A percentile compares a stretch with the other conserved stretches of the same genome.
Conservation (phyloP, 1,139 yeast species). For the Candida glucosophila region DNA sequence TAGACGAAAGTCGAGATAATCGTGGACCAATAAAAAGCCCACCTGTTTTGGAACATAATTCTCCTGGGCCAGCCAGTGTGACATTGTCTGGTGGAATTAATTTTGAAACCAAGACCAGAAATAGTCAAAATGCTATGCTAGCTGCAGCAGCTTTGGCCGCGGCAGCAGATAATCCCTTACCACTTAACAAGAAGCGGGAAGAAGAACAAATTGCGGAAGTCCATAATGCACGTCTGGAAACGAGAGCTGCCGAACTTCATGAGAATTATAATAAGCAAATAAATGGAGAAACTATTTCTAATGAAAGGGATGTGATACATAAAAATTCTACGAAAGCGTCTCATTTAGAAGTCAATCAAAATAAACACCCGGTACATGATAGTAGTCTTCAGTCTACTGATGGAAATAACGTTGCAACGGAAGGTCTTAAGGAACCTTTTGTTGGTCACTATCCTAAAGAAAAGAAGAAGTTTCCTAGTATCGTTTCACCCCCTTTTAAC, state of each 20-base stretch:
- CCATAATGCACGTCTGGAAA: background rate
- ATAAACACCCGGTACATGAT: conserved; percentile 1
- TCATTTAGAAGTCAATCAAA: background rate
- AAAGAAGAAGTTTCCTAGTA: background rate
- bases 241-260: background rate
- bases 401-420: background rate
- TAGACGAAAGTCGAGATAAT: background rate
- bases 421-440: too few relatives aligned
- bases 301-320: background rate
- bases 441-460: background rate
- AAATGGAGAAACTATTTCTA: conserved; percentile 1
- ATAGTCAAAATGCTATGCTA: conserved; percentile 43
- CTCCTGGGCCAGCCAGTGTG: conserved; percentile 14
- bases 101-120: conserved; percentile 26
- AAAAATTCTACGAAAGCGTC: background rate
- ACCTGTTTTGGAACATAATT: conserved; percentile 4
- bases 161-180: conserved; percentile 60
- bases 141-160: conserved; percentile 71
- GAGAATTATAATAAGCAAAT: background rate
- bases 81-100: conserved; percentile 30
- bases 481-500: conserved; percentile 2
- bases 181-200: conserved; percentile 18
- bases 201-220: conserved; percentile 2
- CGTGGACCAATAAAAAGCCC: conserved; percentile 1
- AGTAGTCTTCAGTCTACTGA: background rate